Percentiles rank a stretch among this genome's conserved stretches.
Conservation (phyloP, 345 rosid species). For the Passiflora organensis region DNA sequence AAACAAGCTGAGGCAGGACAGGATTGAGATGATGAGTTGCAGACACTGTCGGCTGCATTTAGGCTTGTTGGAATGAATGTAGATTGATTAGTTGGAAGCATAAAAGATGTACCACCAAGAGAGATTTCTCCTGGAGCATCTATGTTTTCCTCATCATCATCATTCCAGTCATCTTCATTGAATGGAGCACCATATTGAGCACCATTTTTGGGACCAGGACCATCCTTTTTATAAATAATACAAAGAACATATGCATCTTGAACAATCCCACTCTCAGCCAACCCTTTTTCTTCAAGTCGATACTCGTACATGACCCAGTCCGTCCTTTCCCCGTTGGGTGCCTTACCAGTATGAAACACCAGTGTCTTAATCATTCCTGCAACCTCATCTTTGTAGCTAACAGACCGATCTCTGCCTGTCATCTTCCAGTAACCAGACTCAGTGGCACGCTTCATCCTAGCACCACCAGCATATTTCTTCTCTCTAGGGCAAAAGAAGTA, state of each 20-base stretch:
- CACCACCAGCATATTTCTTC: conserved; percentile 52
- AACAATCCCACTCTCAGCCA: conserved; percentile 29
- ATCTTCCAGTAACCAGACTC: conserved; percentile 67
- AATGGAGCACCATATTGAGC: conserved; percentile 79
- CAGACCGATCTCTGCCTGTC: conserved; percentile 62
- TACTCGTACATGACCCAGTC: conserved; percentile 91
- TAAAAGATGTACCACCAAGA: conserved; percentile 4
- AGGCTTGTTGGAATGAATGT: conserved; percentile 10
- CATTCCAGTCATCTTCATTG: conserved; percentile 70
- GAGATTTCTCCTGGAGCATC: conserved; percentile 12
- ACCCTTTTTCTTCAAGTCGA: conserved; percentile 40
- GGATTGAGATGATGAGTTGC: conserved; percentile 17
- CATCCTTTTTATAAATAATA: conserved; percentile 53
- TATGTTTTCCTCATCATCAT: conserved; percentile 25
- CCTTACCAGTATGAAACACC: conserved; percentile 53
- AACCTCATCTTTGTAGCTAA: conserved; percentile 28
- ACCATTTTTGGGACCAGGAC: conserved; percentile 67
- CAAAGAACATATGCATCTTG: conserved; percentile 61
- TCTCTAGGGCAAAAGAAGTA: conserved; percentile 68
- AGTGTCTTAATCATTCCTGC: conserved; percentile 64
- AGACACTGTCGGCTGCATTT: conserved; percentile 7
- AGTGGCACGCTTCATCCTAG: conserved; percentile 42
- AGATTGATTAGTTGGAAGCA: conserved; percentile 10
- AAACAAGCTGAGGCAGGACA: conserved; percentile 22
- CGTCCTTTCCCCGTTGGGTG: conserved; percentile 46